Base-by-base conservation (phyloP, 129 eudicot genomes). In the Pittosporum tobira region DNA sequence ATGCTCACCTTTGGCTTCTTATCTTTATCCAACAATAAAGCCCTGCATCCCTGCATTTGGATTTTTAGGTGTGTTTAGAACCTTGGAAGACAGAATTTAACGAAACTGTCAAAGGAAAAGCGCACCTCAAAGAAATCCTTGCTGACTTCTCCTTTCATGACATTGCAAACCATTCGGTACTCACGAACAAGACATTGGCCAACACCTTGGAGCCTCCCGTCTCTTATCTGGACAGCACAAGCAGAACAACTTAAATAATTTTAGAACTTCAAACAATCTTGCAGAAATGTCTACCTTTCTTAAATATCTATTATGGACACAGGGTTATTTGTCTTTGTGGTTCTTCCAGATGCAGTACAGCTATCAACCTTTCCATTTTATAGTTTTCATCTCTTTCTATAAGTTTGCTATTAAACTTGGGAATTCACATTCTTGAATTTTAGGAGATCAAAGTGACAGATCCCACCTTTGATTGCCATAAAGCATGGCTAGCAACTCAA, bases 131-230 rank as follows among this genome's bases (percentile, higher is more conserved):
- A 53, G 54, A 91, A 78, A 67, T 87, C 99, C 72, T 63, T 76
- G 99, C 94, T 83, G 61, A 83, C 45, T 62, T 81, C 71, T 65
- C 94, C 99, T 49, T 65, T 71, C 84, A 83, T 52, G 56, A 91
- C 94, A 19, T 65, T 64, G 66, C 91, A 87, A 61, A 86, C 91
- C 96, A 86, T 83, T 52, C 96, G 71, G 57, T 83, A 91, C 73
- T 91, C 99, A 30, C 96, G 87, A 18, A 76, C 75, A 59, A 91
- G 94, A 71, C 99, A 91, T 61, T 76, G 72, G 58, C 94, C 96
- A 54, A 91, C 85, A 65, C 99, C 96, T 66, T 86, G 80, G 57
- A 86, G 95, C 73, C 99, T 84, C 40, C 99, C 99, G 81, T 83
- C 91, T 74, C 99, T 81, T 48, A 91, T 76, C 96, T 89, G 81